A percentile compares a stretch with the other conserved stretches of the same genome.
These are phyloP conservation scores for Nitzschia palea DNA, from an alignment of 108 stramenopile species.

Conservation along the genomic window DNA sequence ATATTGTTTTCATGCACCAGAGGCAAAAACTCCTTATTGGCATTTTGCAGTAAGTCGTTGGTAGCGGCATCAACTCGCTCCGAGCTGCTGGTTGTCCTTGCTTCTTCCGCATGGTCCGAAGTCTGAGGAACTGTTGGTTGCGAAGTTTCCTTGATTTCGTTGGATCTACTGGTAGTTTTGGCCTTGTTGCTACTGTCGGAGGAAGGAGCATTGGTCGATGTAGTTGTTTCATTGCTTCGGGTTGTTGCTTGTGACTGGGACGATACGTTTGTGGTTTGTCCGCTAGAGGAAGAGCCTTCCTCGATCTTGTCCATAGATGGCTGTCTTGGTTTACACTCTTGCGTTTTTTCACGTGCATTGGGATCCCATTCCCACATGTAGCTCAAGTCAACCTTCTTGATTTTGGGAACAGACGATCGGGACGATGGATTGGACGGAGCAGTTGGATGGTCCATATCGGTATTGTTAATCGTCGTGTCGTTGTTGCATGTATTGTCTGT, in stretches of 20 bases:
- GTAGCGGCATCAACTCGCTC: not conserved
- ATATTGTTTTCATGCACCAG: slow-evolving; percentile 82
- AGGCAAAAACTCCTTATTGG: slow-evolving; percentile 67
- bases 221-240: not conserved
- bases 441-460: not conserved
- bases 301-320: not conserved
- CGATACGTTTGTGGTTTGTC: not conserved
- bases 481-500: slow-evolving; percentile 4
- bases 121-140: too few species aligned
- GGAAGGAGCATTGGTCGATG: not conserved
- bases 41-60: not conserved
- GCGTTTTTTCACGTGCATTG: slow-evolving; percentile 18
- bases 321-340: not conserved
- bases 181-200: not conserved
- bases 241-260: not conserved
- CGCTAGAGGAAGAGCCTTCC: not conserved
- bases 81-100: too few species aligned
- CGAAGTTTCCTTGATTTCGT: not conserved
- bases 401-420: slow-evolving; percentile 35
- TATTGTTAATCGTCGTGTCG: not conserved
- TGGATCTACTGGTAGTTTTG: not conserved
- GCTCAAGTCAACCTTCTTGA: slow-evolving; percentile 73
- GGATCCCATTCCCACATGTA: slow-evolving; percentile 93
- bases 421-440: not conserved
- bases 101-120: too few species aligned